Percentiles rank a stretch among this genome's conserved stretches.
Evolutionary conservation across 495 filamentous ascomycete genomes (phyloP).

Genomic region (Aspergillus kassunensis): DNA sequence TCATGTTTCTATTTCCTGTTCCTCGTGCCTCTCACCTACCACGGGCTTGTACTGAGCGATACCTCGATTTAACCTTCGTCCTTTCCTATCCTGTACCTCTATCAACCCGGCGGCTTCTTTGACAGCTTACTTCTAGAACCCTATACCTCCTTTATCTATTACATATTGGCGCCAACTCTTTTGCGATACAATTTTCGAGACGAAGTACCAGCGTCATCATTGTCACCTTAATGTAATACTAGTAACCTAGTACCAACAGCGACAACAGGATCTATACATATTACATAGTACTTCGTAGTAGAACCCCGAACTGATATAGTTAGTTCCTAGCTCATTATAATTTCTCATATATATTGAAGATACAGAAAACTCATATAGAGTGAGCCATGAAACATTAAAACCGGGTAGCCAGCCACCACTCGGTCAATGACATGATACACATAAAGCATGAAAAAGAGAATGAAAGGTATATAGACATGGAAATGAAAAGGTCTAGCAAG

Average conservation of each 20-base stretch:
- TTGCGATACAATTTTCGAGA: too few species aligned
- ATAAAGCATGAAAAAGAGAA: not conserved
- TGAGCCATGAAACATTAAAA: not conserved
- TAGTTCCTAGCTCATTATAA: too few species aligned
- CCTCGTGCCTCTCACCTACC: not conserved
- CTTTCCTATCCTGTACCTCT: not conserved
- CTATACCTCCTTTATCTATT: not conserved
- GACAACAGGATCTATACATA: too few species aligned
- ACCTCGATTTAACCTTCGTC: not conserved
- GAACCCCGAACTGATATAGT: too few species aligned
- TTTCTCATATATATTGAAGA: too few species aligned
- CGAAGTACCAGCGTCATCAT: too few species aligned
- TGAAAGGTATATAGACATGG: not conserved
- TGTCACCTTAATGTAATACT: too few species aligned
- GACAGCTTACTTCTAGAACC: not conserved
- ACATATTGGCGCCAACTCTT: too few species aligned
- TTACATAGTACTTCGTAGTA: too few species aligned
- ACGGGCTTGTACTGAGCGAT: not conserved
- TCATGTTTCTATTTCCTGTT: not conserved
- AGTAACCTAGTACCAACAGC: too few species aligned
- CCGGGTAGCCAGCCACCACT: not conserved
- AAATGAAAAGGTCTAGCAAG: constrained; percentile 6
- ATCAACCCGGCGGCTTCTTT: not conserved
- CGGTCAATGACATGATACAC: not conserved
- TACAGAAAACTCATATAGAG: too few species aligned